These are phyloP conservation scores for Suillus weaverae DNA, from an alignment of 768 basidiomycete species.

Conservation along the genomic window DNA sequence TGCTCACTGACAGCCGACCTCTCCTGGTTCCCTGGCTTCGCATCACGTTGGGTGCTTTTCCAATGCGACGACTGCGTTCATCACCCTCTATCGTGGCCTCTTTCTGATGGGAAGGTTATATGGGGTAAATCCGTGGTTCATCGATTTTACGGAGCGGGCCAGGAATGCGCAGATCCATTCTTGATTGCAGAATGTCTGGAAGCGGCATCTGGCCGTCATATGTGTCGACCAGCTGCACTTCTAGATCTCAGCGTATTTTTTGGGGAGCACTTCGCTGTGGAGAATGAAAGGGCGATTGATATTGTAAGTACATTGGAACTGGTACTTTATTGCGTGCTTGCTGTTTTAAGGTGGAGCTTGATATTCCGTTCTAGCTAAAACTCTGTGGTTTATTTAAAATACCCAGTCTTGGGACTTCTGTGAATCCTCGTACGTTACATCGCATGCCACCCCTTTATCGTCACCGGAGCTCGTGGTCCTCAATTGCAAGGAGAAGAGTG, in stretches of 20 bases:
- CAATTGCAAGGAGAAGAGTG: too few species aligned
- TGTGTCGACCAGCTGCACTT: slow-evolving; percentile 31
- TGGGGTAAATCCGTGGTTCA: slow-evolving; percentile 36
- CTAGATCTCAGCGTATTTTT: slow-evolving; percentile 33
- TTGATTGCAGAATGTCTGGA: slow-evolving; percentile 33
- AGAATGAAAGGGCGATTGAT: slow-evolving; percentile 32
- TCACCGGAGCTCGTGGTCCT: too few species aligned
- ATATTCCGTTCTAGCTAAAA: slow-evolving; percentile 27
- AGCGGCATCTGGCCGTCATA: slow-evolving; percentile 25
- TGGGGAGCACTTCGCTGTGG: slow-evolving; percentile 29
- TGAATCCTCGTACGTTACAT: too few species aligned
- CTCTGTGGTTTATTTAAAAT: neutral
- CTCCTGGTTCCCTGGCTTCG: slow-evolving; percentile 37
- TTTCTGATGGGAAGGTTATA: slow-evolving; percentile 36
- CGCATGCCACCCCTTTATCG: too few species aligned
- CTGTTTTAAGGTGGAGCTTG: slow-evolving; percentile 29
- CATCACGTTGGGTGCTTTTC: slow-evolving; percentile 39
- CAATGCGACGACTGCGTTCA: slow-evolving; percentile 39
- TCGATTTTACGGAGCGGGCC: slow-evolving; percentile 35
- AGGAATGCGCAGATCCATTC: slow-evolving; percentile 29
- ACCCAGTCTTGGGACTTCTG: too few species aligned
- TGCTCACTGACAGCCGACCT: slow-evolving; percentile 35
- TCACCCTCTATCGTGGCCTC: slow-evolving; percentile 33
- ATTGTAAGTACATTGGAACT: slow-evolving; percentile 16
- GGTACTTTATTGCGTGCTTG: slow-evolving; percentile 9